Evolutionary conservation across 176 grass and related monocot species (phyloP).

Genomic region (Areca catechu): DNA sequence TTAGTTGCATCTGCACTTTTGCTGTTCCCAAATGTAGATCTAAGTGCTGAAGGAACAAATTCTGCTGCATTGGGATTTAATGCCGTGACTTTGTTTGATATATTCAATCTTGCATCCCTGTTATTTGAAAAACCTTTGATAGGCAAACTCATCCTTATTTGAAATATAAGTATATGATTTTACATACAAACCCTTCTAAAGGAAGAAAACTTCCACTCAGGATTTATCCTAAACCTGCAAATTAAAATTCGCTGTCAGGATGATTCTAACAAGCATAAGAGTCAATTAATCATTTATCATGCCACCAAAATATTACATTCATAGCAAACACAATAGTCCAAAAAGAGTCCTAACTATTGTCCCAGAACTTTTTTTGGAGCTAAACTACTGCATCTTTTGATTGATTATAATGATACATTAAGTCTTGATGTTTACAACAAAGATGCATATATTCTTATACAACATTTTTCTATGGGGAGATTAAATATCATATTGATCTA

Average conservation of each 20-base stretch:
- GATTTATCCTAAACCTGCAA: constrained; percentile 72
- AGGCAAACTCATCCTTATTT: constrained; percentile 64
- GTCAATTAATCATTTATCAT: too few relatives aligned
- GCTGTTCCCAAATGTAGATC: constrained; percentile 35
- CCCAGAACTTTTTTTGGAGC: too few relatives aligned
- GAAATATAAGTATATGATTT: constrained; percentile 25
- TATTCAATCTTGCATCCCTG: constrained; percentile 31
- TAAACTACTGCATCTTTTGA: too few relatives aligned
- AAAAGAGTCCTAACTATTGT: too few relatives aligned
- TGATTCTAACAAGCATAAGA: too few relatives aligned
- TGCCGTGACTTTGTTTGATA: constrained; percentile 51
- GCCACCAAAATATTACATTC: too few relatives aligned
- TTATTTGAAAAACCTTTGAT: constrained; percentile 45
- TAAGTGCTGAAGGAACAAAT: constrained; percentile 74
- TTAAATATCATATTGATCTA: too few relatives aligned
- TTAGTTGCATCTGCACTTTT: constrained; percentile 38
- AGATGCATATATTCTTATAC: too few relatives aligned
- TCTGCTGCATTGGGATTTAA: constrained; percentile 97
- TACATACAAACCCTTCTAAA: constrained; percentile 28
- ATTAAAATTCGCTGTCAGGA: not conserved
- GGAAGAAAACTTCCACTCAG: constrained; percentile 17
- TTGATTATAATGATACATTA: too few relatives aligned
- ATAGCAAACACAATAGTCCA: too few relatives aligned
- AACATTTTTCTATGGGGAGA: too few relatives aligned
- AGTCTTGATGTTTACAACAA: too few relatives aligned